Conservation (phyloP, 768 basidiomycete species). For the Tricholoma terreum region DNA sequence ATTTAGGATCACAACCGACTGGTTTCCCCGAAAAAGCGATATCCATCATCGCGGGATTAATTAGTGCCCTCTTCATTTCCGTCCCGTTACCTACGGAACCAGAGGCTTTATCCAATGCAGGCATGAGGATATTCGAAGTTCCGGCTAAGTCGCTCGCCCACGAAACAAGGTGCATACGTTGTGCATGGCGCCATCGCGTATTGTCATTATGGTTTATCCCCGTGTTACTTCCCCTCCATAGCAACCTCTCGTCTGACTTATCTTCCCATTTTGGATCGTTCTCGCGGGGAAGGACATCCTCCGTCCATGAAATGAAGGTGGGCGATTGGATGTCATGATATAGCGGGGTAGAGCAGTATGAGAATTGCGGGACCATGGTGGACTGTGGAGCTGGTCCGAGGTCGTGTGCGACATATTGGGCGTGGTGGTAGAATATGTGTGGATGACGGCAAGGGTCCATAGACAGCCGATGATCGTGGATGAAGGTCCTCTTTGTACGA, state of each 20-base stretch:
- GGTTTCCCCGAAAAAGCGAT: slow-evolving; percentile 48
- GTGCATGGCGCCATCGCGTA: slow-evolving; percentile 43
- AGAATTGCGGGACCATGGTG: slow-evolving; percentile 40
- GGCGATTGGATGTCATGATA: slow-evolving; percentile 44
- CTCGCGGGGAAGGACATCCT: slow-evolving; percentile 26
- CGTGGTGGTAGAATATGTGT: slow-evolving; percentile 36
- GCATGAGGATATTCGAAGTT: slow-evolving; percentile 32
- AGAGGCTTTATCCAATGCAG: slow-evolving; percentile 13
- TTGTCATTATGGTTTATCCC: slow-evolving; percentile 43
- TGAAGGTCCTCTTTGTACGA: slow-evolving; percentile 33
- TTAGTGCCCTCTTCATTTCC: slow-evolving; percentile 24
- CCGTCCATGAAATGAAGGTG: slow-evolving; percentile 37
- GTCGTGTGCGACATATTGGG: slow-evolving; percentile 41
- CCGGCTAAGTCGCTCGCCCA: slow-evolving; percentile 32
- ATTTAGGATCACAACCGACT: slow-evolving; percentile 36
- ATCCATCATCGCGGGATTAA: slow-evolving; percentile 54
- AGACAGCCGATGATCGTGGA: slow-evolving; percentile 38
- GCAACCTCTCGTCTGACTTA: slow-evolving; percentile 52
- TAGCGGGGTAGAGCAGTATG: slow-evolving; percentile 32
- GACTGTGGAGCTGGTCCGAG: slow-evolving; percentile 33
- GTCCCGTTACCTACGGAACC: slow-evolving; percentile 32
- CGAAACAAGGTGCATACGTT: slow-evolving; percentile 43
- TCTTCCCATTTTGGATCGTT: slow-evolving; percentile 61
- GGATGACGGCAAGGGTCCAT: slow-evolving; percentile 46
- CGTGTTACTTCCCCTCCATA: slow-evolving; percentile 71